A percentile compares a stretch with the other conserved stretches of the same genome.
These are phyloP conservation scores for Blastobotrys muscicola DNA, from an alignment of 805 yeast genomes.

Conservation along the genomic window DNA sequence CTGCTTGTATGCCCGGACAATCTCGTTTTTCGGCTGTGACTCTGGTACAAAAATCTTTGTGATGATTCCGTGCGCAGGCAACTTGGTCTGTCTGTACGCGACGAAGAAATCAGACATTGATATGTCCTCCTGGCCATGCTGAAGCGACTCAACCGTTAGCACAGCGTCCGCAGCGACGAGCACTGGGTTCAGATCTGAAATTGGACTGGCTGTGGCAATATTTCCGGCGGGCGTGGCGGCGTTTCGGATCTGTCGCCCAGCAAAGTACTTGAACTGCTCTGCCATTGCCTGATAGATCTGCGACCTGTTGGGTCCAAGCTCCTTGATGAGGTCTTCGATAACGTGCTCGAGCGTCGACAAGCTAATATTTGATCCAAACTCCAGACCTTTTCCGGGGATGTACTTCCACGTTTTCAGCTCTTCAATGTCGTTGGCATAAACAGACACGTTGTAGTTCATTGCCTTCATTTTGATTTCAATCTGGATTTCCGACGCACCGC, in stretches of 20 bases:
- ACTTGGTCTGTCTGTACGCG: constrained; percentile 34
- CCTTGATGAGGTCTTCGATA: constrained; percentile 25
- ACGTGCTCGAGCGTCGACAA: constrained; percentile 32
- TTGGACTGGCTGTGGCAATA: constrained; percentile 42
- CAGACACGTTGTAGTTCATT: constrained; percentile 31
- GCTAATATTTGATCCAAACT: constrained; percentile 36
- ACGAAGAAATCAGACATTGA: constrained; percentile 36
- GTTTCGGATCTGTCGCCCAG: constrained; percentile 41
- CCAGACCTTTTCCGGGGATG: constrained; percentile 33
- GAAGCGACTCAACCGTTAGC: constrained; percentile 29
- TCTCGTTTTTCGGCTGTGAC: constrained; percentile 27
- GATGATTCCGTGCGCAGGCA: constrained; percentile 31
- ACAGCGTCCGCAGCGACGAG: constrained; percentile 35
- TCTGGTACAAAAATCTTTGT: constrained; percentile 35
- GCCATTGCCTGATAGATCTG: constrained; percentile 33
- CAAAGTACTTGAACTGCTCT: constrained; percentile 37
- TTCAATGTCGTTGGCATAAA: constrained; percentile 35
- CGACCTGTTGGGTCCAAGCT: constrained; percentile 20
- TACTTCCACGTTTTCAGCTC: constrained; percentile 31
- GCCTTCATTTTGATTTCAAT: constrained; percentile 39
- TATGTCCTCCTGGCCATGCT: constrained; percentile 24
- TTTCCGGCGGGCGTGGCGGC: constrained; percentile 44
- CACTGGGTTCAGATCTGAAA: constrained; percentile 40
- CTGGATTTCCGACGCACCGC: constrained; percentile 41
- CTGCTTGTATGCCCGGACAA: constrained; percentile 35